These are phyloP conservation scores for Exophiala lecanii-corni DNA, from an alignment of 2,329 filamentous ascomycete genomes.

Conservation along the genomic window DNA sequence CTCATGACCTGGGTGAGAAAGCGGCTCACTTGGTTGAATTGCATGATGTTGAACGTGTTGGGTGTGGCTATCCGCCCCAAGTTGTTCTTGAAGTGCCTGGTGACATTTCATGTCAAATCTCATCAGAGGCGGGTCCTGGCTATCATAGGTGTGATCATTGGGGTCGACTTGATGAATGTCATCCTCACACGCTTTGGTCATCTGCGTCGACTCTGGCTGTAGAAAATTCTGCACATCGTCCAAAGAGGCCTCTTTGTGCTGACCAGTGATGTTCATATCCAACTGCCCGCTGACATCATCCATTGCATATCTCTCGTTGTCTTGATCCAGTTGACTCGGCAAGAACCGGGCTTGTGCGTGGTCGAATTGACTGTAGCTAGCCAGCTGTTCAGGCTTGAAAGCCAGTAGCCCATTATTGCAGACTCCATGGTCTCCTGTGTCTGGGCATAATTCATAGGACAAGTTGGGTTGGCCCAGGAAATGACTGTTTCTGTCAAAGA, in stretches of 20 bases:
- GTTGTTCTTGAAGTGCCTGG: constrained; percentile 22
- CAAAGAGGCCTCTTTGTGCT: not conserved
- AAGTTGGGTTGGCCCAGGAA: constrained; percentile 10
- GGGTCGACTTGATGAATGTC: not conserved
- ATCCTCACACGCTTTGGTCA: no score
- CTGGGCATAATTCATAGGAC: constrained; percentile 4
- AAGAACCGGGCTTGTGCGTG: no score
- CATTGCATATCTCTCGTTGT: not conserved
- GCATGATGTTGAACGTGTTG: not conserved
- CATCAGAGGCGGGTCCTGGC: constrained; percentile 4
- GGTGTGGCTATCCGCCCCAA: constrained; percentile 7
- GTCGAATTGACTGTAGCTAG: not conserved
- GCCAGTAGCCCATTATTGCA: constrained; percentile 1
- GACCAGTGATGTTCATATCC: not conserved
- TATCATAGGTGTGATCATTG: constrained; percentile 1
- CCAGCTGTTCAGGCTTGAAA: not conserved
- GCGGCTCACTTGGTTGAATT: not conserved
- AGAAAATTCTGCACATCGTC: not conserved
- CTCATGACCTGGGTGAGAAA: not conserved
- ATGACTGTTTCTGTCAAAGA: constrained; percentile 11
- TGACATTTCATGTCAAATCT: constrained; percentile 23
- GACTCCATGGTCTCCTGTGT: constrained; percentile 16
- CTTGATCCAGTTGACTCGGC: no score
- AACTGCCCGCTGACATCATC: not conserved
- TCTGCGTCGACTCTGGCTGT: not conserved